Evolutionary conservation across 768 basidiomycete species (phyloP).

Genomic region (Filobasidium floriforme): DNA sequence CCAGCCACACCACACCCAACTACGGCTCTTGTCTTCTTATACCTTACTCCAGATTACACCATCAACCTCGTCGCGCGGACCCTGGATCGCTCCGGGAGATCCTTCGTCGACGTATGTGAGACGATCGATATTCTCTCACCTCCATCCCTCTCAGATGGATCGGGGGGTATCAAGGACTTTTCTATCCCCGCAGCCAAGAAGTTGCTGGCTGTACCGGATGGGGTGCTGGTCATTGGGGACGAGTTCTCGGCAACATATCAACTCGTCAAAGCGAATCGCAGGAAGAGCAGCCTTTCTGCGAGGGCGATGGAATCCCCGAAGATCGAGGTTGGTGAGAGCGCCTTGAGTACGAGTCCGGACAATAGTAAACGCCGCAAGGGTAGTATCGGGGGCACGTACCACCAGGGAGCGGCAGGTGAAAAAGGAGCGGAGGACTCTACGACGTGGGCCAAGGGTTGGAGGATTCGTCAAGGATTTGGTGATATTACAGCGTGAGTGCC

Average conservation of each 20-base stretch:
- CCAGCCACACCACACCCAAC: conserved; percentile 27
- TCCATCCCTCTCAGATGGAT: conserved; percentile 17
- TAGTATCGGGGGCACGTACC: conserved; percentile 31
- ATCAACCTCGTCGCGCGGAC: conserved; percentile 32
- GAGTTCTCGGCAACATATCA: conserved; percentile 36
- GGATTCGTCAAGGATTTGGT: conserved; percentile 42
- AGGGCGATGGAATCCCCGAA: conserved; percentile 28
- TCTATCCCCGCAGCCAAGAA: conserved; percentile 38
- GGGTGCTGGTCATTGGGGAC: conserved; percentile 38
- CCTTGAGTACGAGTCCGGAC: conserved; percentile 9
- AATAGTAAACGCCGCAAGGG: conserved; percentile 31
- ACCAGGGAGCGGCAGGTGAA: conserved; percentile 21
- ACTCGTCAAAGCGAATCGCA: conserved; percentile 20
- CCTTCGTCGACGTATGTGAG: conserved; percentile 32
- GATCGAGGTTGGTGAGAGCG: neutral
- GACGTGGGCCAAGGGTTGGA: conserved; percentile 35
- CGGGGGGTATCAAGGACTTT: conserved; percentile 29
- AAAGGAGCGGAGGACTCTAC: conserved; percentile 17
- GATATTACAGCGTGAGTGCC: conserved; percentile 36
- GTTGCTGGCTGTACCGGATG: conserved; percentile 30
- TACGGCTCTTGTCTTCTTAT: conserved; percentile 36
- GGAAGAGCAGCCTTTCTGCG: conserved; percentile 27
- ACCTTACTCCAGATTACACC: conserved; percentile 26
- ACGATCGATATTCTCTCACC: conserved; percentile 32
- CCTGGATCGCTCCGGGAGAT: conserved; percentile 24